Conservation (phyloP, 805 yeast species). For the Clavispora fructus region DNA sequence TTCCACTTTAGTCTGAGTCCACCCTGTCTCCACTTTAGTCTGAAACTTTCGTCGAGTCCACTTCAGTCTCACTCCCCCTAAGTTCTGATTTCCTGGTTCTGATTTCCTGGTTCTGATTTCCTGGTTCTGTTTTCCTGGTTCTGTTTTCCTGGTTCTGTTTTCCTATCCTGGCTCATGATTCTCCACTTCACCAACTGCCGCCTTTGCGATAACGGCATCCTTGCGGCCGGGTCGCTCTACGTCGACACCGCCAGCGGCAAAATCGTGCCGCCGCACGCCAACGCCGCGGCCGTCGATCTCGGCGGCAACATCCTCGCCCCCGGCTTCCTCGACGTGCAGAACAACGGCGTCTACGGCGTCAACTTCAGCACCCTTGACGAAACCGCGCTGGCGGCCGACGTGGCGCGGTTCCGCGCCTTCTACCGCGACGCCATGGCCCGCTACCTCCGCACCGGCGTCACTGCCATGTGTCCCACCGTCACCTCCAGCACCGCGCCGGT, state of each 20-base stretch:
- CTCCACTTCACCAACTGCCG: slow-evolving; percentile 38
- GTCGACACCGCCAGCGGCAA: slow-evolving; percentile 38
- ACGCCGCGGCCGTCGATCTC: slow-evolving; percentile 26
- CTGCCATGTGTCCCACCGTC: slow-evolving; percentile 53
- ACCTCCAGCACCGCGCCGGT: slow-evolving; percentile 48
- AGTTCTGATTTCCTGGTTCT: too few species aligned
- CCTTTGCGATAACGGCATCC: slow-evolving; percentile 38
- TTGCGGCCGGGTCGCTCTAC: slow-evolving; percentile 35
- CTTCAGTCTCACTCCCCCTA: too few species aligned
- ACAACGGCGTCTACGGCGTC: slow-evolving; percentile 54
- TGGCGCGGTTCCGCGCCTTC: slow-evolving; percentile 26
- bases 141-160: too few species aligned
- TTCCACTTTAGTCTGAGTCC: too few species aligned
- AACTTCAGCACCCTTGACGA: slow-evolving; percentile 41
- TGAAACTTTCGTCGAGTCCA: too few species aligned
- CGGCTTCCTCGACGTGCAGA: slow-evolving; percentile 53
- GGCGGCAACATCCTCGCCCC: slow-evolving; percentile 47
- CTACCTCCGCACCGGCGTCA: slow-evolving; percentile 48
- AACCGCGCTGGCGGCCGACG: slow-evolving; percentile 25
- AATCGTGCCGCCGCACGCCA: slow-evolving; percentile 28
- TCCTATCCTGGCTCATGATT: too few species aligned
- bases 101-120: too few species aligned
- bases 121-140: too few species aligned
- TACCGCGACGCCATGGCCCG: slow-evolving; percentile 43
- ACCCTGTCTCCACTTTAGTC: too few species aligned